Conservation (phyloP, 108 stramenopile genomes). For the Conticribra weissflogii region DNA sequence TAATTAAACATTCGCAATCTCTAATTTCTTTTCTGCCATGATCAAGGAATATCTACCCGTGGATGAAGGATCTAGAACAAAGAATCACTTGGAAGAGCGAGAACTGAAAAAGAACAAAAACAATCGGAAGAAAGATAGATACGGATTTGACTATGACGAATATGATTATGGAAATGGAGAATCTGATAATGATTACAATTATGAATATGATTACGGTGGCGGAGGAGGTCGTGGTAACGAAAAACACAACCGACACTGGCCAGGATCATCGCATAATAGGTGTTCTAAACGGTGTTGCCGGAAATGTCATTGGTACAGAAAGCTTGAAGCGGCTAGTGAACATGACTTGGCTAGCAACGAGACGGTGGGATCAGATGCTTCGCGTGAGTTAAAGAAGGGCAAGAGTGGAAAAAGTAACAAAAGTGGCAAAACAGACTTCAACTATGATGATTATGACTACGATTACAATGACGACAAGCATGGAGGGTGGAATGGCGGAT, state of each 20-base stretch:
- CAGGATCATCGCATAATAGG: neutral
- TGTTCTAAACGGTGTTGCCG: neutral
- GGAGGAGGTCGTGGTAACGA: neutral
- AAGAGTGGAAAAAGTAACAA: neutral
- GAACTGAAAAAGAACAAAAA: no score
- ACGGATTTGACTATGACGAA: no score
- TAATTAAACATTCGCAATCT: no score
- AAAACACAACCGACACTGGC: neutral
- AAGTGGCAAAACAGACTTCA: no score
- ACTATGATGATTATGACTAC: neutral
- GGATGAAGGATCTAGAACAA: no score
- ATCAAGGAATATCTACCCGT: no score
- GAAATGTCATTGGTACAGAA: neutral
- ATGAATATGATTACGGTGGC: neutral
- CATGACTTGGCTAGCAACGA: neutral
- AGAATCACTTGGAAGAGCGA: no score
- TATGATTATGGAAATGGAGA: constrained; percentile 3
- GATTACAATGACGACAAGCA: neutral
- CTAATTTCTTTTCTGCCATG: no score
- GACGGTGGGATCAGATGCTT: neutral
- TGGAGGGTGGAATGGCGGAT: neutral
- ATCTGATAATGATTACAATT: neutral
- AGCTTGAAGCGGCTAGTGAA: neutral
- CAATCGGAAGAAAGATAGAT: no score
- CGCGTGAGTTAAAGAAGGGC: neutral